phyloP scores from a whole-genome alignment of 108 stramenopile species.

The Craspedostauros australis region DNA sequence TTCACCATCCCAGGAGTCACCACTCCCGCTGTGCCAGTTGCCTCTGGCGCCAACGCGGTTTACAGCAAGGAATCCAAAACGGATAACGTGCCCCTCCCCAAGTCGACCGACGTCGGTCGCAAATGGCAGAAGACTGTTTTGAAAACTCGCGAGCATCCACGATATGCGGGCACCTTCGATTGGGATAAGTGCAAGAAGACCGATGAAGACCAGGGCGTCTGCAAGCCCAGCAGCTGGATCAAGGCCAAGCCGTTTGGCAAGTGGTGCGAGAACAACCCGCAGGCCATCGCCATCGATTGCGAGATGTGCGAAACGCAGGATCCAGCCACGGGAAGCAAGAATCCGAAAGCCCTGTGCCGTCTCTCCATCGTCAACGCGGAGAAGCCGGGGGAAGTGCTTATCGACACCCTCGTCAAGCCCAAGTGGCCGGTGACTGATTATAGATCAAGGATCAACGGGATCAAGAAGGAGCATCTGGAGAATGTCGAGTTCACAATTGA shows the following conservation, averaged over 20 bases:
- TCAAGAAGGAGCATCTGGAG: conserved; percentile 71
- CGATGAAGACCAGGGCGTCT: conserved; percentile 24
- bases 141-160: conserved; percentile 45
- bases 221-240: conserved; percentile 46
- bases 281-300: conserved; percentile 94
- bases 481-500: conserved; percentile 83
- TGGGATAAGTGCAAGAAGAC: conserved; percentile 43
- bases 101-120: conserved; percentile 43
- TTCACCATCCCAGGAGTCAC: conserved; percentile 44
- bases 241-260: conserved; percentile 65
- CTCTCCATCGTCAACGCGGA: conserved; percentile 86
- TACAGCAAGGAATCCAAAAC: neutral
- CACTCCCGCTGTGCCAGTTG: conserved; percentile 2
- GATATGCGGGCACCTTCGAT: conserved; percentile 43
- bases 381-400: conserved; percentile 71
- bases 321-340: conserved; percentile 66
- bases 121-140: conserved; percentile 62
- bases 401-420: conserved; percentile 94
- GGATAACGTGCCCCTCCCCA: conserved; percentile 41
- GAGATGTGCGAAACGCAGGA: conserved; percentile 97
- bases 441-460: conserved; percentile 89
- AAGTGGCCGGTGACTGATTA: conserved; percentile 86
- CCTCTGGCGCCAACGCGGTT: neutral
- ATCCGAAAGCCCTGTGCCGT: conserved; percentile 86
- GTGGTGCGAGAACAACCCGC: conserved; percentile 74